phyloP scores from a whole-genome alignment of 768 basidiomycete genomes.

The Amanita subjunquillea region DNA sequence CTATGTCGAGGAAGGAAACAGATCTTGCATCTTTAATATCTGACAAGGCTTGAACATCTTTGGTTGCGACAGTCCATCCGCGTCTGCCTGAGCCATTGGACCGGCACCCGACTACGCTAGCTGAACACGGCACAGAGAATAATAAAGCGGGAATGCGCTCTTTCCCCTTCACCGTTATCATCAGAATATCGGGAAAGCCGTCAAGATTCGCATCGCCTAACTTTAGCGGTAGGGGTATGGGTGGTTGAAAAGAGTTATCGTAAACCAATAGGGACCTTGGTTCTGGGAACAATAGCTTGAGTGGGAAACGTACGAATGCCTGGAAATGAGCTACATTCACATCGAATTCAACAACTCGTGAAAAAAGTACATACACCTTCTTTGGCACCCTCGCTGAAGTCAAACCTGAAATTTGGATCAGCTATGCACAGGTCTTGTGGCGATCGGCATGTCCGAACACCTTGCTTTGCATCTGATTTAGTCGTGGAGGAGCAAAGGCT shows the following conservation, averaged over 20 bases:
- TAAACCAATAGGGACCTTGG: constrained; percentile 54
- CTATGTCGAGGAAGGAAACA: constrained; percentile 80
- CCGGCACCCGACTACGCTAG: constrained; percentile 48
- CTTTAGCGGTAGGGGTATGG: constrained; percentile 68
- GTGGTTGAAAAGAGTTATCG: constrained; percentile 54
- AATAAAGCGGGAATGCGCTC: constrained; percentile 50
- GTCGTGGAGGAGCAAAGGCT: constrained; percentile 61
- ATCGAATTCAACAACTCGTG: background rate
- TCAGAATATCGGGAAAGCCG: constrained; percentile 84
- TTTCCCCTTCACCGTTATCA: constrained; percentile 35
- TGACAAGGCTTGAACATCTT: constrained; percentile 52
- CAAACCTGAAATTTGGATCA: constrained; percentile 74
- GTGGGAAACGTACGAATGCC: constrained; percentile 58
- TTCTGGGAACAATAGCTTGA: constrained; percentile 47
- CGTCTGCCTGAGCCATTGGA: constrained; percentile 38
- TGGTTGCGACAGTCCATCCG: constrained; percentile 48
- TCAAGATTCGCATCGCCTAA: constrained; percentile 89
- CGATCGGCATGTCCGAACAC: constrained; percentile 52
- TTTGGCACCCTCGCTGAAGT: constrained; percentile 39
- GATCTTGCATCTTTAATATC: constrained; percentile 69
- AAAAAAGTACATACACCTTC: constrained; percentile 21
- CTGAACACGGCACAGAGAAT: constrained; percentile 50
- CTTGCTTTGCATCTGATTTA: constrained; percentile 36
- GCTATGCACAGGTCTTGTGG: constrained; percentile 75
- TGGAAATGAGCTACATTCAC: constrained; percentile 16